Evolutionary conservation across 2,329 filamentous ascomycete species (phyloP).

Genomic region (Pseudopyrenochaeta lycopersici): DNA sequence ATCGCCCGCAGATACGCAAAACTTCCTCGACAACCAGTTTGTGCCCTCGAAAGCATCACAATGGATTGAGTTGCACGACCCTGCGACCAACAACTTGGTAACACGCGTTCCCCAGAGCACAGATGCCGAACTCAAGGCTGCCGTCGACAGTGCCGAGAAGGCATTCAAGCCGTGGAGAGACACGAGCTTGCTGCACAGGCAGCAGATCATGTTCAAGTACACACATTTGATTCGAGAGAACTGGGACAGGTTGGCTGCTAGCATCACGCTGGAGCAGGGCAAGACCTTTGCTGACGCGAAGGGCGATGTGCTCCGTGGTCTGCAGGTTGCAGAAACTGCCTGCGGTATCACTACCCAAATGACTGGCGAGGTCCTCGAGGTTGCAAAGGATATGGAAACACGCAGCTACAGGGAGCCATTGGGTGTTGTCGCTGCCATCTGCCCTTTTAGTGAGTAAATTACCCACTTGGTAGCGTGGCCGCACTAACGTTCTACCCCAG

Average conservation of each 20-base stretch:
- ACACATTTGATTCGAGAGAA: slow-evolving; percentile 81
- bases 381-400: slow-evolving; percentile 91
- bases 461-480: neutral
- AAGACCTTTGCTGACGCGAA: slow-evolving; percentile 86
- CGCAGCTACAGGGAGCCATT: slow-evolving; percentile 82
- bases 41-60: slow-evolving; percentile 71
- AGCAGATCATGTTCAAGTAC: slow-evolving; percentile 90
- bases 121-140: slow-evolving; percentile 76
- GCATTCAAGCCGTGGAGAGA: slow-evolving; percentile 78
- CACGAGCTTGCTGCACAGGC: slow-evolving; percentile 76
- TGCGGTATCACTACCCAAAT: slow-evolving; percentile 82
- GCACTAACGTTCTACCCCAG: slow-evolving; percentile 54
- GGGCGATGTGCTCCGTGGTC: slow-evolving; percentile 81
- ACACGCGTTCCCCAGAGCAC: slow-evolving; percentile 86
- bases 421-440: slow-evolving; percentile 83
- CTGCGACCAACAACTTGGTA: slow-evolving; percentile 85
- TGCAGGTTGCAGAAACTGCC: slow-evolving; percentile 86
- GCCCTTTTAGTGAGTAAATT: slow-evolving; percentile 76
- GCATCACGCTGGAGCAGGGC: slow-evolving; percentile 87
- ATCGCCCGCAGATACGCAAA: slow-evolving; percentile 75
- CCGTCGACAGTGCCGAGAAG: slow-evolving; percentile 77
- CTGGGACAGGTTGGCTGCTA: slow-evolving; percentile 84
- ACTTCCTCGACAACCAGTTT: slow-evolving; percentile 85
- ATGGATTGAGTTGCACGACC: slow-evolving; percentile 83
- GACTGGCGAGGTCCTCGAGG: slow-evolving; percentile 84